Conservation (phyloP, 495 filamentous ascomycete genomes). For the Rostrohypoxylon terebratum region DNA sequence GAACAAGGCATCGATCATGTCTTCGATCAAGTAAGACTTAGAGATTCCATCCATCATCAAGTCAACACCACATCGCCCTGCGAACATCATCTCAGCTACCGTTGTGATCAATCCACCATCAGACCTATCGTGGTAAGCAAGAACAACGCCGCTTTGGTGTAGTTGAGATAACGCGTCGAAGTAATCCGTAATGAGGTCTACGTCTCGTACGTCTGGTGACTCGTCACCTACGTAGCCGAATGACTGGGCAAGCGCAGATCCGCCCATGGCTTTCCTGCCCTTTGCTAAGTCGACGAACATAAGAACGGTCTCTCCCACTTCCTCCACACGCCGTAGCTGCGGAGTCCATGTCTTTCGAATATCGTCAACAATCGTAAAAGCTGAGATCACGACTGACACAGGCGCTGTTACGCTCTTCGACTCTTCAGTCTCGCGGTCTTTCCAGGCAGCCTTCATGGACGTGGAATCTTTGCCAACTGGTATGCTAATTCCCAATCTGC, state of each 20-base stretch:
- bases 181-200: conserved; percentile 86
- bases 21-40: conserved; percentile 64
- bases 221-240: conserved; percentile 88
- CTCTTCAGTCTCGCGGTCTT: conserved; percentile 72
- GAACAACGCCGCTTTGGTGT: conserved; percentile 86
- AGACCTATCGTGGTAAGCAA: conserved; percentile 94
- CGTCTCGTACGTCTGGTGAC: conserved; percentile 85
- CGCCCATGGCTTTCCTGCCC: conserved; percentile 82
- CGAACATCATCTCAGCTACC: conserved; percentile 97
- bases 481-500: conserved; percentile 84
- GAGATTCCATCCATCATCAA: conserved; percentile 82
- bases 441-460: conserved; percentile 99
- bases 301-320: conserved; percentile 89
- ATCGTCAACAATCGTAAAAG: conserved; percentile 85
- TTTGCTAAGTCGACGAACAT: conserved; percentile 91
- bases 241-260: conserved; percentile 92
- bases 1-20: conserved; percentile 83
- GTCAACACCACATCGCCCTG: conserved; percentile 89
- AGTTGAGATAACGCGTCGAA: conserved; percentile 89
- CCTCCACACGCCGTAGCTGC: conserved; percentile 80
- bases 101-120: conserved; percentile 95
- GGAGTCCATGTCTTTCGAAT: conserved; percentile 93
- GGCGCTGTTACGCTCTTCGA: conserved; percentile 91
- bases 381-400: conserved; percentile 87
- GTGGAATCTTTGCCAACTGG: conserved; percentile 98